Base-by-base conservation (phyloP, 2,329 filamentous ascomycete species). In the Claviceps sp. region DNA sequence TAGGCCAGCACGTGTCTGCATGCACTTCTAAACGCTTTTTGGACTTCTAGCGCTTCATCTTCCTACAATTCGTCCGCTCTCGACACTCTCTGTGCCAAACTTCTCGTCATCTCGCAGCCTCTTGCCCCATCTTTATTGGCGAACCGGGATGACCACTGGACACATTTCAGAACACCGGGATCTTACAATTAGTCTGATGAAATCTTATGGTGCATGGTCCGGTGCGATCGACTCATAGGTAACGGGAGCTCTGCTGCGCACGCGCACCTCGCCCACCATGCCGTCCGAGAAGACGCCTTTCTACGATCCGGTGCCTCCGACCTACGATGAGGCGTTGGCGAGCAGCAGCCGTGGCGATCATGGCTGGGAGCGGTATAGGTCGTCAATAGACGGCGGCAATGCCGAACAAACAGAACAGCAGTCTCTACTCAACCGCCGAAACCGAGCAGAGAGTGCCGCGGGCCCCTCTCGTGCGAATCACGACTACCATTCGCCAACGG, bases 401-500 rank as follows among this genome's bases (percentile, higher is more conserved):
- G 81, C 80, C 63, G 77, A 82, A 66, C 81, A 88, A 63, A 78
- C 80, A 51, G 88, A 95, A 68, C 79, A 85, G 67, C 84, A 89
- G 67, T 86, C 84, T 5, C 78, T 95, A 26, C 75, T 95, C 8
- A 34, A 34, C 30, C 8, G 30, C 8, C 30, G 30, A 42, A 75
- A 74, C 50, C 71, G 76, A 52, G 74, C 76, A 52, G 69, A 68
- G 57, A 71, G 64, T 52, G 63, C 62, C 38, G 58, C 66, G 6
- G 63, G 68, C 26, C 66, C 67, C 8, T 69, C 71, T 38, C 67
- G 72, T 52, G 71, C 74, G 54, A 70, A 72, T 40, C 57, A 62
- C 50, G 81, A 81, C 57, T 95, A 96, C 67, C 82, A 82, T 37
- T 78, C 84, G 40, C 89, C 91, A 1, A 90, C 86, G 1, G 89